Percentiles rank a stretch among this genome's conserved stretches.
Conservation (phyloP, 495 filamentous ascomycete genomes). For the Cercophora newfieldiana region DNA sequence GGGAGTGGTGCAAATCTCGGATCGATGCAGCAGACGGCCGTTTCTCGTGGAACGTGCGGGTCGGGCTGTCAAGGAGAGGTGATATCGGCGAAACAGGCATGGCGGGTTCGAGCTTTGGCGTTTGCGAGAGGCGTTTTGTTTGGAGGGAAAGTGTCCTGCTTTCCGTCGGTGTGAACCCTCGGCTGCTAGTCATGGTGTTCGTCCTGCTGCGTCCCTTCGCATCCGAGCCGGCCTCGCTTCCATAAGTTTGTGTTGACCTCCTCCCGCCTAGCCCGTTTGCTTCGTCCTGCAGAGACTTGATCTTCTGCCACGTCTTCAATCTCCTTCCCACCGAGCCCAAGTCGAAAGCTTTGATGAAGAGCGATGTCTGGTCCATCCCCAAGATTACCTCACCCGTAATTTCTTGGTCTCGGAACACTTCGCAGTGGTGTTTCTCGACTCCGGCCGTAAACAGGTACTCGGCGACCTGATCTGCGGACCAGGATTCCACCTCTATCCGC, state of each 20-base stretch:
- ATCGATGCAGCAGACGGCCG: slow-evolving; percentile 80
- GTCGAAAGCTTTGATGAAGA: slow-evolving; percentile 94
- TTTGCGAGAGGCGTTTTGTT: slow-evolving; percentile 45
- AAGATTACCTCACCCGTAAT: slow-evolving; percentile 91
- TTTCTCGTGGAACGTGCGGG: slow-evolving; percentile 47
- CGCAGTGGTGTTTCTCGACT: slow-evolving; percentile 82
- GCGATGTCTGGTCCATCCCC: slow-evolving; percentile 88
- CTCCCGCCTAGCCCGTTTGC: slow-evolving; percentile 51
- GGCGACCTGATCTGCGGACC: slow-evolving; percentile 77
- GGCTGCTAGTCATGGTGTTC: slow-evolving; percentile 76
- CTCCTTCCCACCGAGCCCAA: slow-evolving; percentile 86
- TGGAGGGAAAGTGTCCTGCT: slow-evolving; percentile 42
- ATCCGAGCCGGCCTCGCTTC: slow-evolving; percentile 56
- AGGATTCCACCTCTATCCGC: slow-evolving; percentile 65
- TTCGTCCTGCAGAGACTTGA: slow-evolving; percentile 85
- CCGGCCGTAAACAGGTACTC: slow-evolving; percentile 79
- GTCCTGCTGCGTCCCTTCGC: slow-evolving; percentile 47
- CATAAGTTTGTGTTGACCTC: slow-evolving; percentile 52
- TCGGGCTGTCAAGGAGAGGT: slow-evolving; percentile 57
- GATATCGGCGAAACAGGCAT: slow-evolving; percentile 44
- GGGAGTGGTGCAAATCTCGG: slow-evolving; percentile 79
- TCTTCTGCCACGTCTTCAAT: slow-evolving; percentile 93
- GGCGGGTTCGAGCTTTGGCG: slow-evolving; percentile 41
- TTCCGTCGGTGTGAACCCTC: slow-evolving; percentile 48
- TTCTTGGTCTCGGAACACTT: slow-evolving; percentile 93